Evolutionary conservation across 2,329 filamentous ascomycete genomes (phyloP), one percentile per base, ranked within the genome.

Genomic region (Hypoxylon sp.): DNA sequence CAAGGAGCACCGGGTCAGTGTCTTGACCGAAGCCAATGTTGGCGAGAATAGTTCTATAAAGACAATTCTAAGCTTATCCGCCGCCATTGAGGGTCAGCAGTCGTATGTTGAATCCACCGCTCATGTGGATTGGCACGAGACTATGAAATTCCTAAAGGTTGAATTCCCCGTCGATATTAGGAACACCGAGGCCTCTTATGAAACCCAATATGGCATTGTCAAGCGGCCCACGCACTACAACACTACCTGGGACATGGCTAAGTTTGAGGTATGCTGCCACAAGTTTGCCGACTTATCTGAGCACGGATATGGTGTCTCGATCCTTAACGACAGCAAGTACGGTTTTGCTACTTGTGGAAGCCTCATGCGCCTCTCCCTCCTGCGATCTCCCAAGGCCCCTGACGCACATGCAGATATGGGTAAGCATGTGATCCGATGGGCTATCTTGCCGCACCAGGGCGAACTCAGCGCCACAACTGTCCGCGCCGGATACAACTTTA

Each of bases 91-190:
- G 40, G 82, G 83, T 27, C 76, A 84, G 23, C 81, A 83, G 21
- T 88, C 87, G 0, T 86, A 84, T 59, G 81, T 97, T 11, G 89
- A 95, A 59, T 86, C 93, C 57, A 81, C 84, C 29, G 88, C 87
- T 40, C 90, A 95, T 61, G 90, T 97, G n/a, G 90, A 97, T 68
- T 99, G 94, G 94, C 89, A 88, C 62, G 94, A 99, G 72, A 91
- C 85, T 8, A 97, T 94, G 88, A 96, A 94, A 69, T 97, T 97
- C 79, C 82, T 99, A 67, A 99, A 99, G 78, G 93, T 97, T 40
- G 94, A 99, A 70, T 99, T 99, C 74, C 93, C 94, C 0, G 92
- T 97, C 57, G 88, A 95, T 65, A 81, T 97, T 57, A 83, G 86
- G 62, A 97, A 93, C 72, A 96, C 88, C 0, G 91, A 97, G 72